These are phyloP conservation scores for Turritis glabra DNA, from an alignment of 345 rosid genomes.

Conservation along the genomic window DNA sequence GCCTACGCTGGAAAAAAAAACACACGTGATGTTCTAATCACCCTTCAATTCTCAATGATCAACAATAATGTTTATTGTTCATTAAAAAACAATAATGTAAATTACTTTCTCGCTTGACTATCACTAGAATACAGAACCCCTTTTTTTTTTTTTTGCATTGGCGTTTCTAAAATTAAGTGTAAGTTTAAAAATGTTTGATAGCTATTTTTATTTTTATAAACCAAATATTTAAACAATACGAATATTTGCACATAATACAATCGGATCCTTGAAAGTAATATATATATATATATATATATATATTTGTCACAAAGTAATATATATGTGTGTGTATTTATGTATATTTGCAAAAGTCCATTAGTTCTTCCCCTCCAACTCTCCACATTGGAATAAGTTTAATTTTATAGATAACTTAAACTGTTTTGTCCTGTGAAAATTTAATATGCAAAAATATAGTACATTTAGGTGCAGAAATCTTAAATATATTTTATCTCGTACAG, in stretches of 20 bases:
- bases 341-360: neutral
- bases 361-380: slow-evolving; percentile 1
- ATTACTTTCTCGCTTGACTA: slow-evolving; percentile 18
- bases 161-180: neutral
- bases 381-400: neutral
- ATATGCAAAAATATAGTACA: slow-evolving; percentile 3
- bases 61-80: slow-evolving; percentile 11
- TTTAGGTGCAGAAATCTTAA: neutral
- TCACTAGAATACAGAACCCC: neutral
- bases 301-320: neutral
- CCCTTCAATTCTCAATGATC: slow-evolving; percentile 15
- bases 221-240: neutral
- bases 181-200: neutral
- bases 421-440: neutral
- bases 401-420: no score
- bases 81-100: neutral
- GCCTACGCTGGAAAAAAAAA: slow-evolving; percentile 23
- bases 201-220: neutral
- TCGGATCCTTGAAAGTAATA: neutral
- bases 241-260: neutral
- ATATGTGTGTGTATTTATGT: neutral
- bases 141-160: neutral
- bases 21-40: slow-evolving; percentile 20
- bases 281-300: neutral
- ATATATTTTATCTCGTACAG: neutral